Base-by-base conservation (phyloP, 169 alveolate species). In the Eimeria necatrix region DNA sequence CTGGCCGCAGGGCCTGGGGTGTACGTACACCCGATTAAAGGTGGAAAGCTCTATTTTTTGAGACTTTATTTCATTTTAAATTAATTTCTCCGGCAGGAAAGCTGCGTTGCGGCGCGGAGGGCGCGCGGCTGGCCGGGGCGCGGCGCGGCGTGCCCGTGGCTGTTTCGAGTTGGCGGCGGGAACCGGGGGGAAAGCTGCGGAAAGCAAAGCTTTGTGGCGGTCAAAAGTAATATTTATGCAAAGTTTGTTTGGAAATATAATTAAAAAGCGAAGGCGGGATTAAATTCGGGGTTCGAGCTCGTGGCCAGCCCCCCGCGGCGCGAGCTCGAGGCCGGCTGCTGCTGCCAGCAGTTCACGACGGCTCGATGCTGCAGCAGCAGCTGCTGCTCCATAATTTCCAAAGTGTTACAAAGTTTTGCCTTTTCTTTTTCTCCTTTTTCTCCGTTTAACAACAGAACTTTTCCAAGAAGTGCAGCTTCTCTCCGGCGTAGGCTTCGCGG, bases 301-400 rank as follows among this genome's bases (percentile, higher is more conserved):
- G 41, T 51, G 88, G 70, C 8, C 26, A 4, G 8, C 85, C 59
- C 85, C 26, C 85, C n/a, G 59, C n/a, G 14, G 51, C 52, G 59
- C 59, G 53, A 32, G 85, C 9, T 14, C 22, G 48, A 52, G 88
- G 88, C 88, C 88, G 88, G 88, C 88, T 78, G 64, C 64, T 78
- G 88, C 68, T 71, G 87, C 64, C 87, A 64, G 84, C 84, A 26
- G 73, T 16, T 83, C 24, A 3, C 22, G 76, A 26, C 41, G 91
- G 91, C 91, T 83, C 91, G 91, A 83, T 83, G 74, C 68, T 76
- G 85, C 76, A 14, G 24, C 59, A 26, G 22, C 16, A 5, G 22
- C 53, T 48, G 88, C 68, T 4, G 4, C 16, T 48, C 18, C 14
- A 22, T 48, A 78, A 22, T 9, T 18, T 8, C n/a, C 8, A 48